Base-by-base conservation (phyloP, 441 rosid species). In the Dalechampia spathulata region DNA sequence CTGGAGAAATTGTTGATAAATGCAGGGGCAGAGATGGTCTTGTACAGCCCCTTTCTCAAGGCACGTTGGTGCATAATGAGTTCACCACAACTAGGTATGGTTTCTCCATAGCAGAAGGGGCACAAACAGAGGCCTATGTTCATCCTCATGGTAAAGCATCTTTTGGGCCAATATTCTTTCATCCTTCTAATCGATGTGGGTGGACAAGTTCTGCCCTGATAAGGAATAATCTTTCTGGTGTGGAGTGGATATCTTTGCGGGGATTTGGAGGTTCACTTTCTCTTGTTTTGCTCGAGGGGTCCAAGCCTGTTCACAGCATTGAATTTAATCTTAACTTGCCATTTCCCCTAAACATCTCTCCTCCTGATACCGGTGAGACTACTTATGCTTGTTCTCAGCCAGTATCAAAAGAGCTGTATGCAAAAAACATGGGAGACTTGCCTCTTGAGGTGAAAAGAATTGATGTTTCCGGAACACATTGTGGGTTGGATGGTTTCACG, bases 141-240 rank as follows among this genome's bases (percentile, higher is more conserved):
- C 78, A 76, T 59, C 86, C 94, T 52, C 22, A 67, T 17, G 67
- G 82, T 48, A 65, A 58, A 56, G 80, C 83, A 51, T 79, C 77
- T 52, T 67, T 86, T 52, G 94, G 90, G 34, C 90, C 94, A 10
- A 68, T 86, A 59, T 60, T 74, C 17, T 86, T 86, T 67, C 81
- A 73, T 63, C 94, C 94, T 47, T 78, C 81, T 41, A 56, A 59
- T 71, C 78, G 82, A 16, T 86, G 94, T 59, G 60, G 59, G 37
- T 83, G 94, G 94, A 80, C 74, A 68, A 81, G 83, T 72, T 82
- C 95, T 27, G 86, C 78, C 37, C 65, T 86, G 55, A 71, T 73
- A 49, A 78, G 83, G 66, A 78, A 77, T 71, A 86, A 91, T 62
- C 85, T 86, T 28, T 79, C 90, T 49, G 87, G 85, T 58, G 89